phyloP scores from a whole-genome alignment of 148 eudicot species.

The Oxyria digyna region DNA sequence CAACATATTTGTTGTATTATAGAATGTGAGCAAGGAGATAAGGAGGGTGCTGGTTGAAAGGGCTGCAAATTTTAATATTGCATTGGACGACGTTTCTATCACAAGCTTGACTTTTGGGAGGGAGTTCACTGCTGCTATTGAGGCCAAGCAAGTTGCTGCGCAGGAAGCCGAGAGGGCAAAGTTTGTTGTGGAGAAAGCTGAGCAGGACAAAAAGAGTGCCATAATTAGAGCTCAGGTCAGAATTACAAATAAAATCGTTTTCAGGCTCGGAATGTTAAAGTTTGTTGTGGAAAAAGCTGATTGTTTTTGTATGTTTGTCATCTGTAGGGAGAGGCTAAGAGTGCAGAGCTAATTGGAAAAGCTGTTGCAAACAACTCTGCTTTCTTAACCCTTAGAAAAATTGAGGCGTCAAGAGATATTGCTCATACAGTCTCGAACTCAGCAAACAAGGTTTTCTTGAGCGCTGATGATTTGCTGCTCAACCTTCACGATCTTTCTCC shows the following conservation, averaged over 20 bases:
- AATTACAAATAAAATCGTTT: too few species aligned
- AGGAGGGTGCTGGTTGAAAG: constrained; percentile 69
- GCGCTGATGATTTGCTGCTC: constrained; percentile 61
- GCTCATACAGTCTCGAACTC: constrained; percentile 51
- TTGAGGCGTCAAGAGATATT: constrained; percentile 82
- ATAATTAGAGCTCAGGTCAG: constrained; percentile 91
- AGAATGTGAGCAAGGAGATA: constrained; percentile 89
- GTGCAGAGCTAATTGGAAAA: constrained; percentile 93
- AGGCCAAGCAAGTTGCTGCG: constrained; percentile 98
- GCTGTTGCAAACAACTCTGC: constrained; percentile 93
- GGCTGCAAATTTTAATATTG: constrained; percentile 75
- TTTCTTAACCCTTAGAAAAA: constrained; percentile 70
- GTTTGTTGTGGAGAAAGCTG: constrained; percentile 92
- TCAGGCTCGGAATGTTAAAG: too few species aligned
- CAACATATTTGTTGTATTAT: constrained; percentile 6
- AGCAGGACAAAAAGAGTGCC: constrained; percentile 93
- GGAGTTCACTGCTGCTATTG: constrained; percentile 94
- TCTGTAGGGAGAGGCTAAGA: constrained; percentile 85
- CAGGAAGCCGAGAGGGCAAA: constrained; percentile 99
- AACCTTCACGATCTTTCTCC: constrained; percentile 52
- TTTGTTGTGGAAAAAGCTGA: too few species aligned
- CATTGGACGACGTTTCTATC: constrained; percentile 91
- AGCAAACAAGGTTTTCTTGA: constrained; percentile 66
- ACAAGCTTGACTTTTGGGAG: constrained; percentile 73
- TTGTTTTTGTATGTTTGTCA: too few species aligned